These are phyloP conservation scores for Phytophthora macrochlamydospora DNA, from an alignment of 352 stramenopile genomes.

Conservation along the genomic window DNA sequence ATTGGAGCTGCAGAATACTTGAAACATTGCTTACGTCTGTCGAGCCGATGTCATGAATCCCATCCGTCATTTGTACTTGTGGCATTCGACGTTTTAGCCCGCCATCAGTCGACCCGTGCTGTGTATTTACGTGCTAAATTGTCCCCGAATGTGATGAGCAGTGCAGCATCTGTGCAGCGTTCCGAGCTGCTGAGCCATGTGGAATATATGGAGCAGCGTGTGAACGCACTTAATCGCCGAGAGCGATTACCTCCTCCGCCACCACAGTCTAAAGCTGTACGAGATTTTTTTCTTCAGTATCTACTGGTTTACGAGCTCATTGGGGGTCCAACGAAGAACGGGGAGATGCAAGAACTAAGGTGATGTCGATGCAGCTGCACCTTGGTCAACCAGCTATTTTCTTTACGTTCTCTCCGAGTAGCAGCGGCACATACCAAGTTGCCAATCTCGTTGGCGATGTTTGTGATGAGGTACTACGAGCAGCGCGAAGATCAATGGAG, in stretches of 20 bases:
- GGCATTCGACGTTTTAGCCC: slow-evolving; percentile 5
- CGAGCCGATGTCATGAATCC: background rate
- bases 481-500: slow-evolving; percentile 1
- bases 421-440: background rate
- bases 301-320: slow-evolving; percentile 3
- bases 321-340: slow-evolving; percentile 12
- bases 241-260: slow-evolving; percentile 1
- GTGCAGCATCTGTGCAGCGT: slow-evolving; percentile 1
- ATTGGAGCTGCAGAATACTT: slow-evolving; percentile 11
- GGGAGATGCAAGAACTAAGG: background rate
- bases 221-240: background rate
- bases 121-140: slow-evolving; percentile 4
- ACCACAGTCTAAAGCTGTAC: background rate
- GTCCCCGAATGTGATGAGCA: slow-evolving; percentile 4
- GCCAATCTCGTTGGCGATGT: slow-evolving; percentile 1
- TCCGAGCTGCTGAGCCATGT: slow-evolving; percentile 7
- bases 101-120: slow-evolving; percentile 3
- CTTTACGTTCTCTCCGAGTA: slow-evolving; percentile 9
- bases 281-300: slow-evolving; percentile 1
- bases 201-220: slow-evolving; percentile 1
- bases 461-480: background rate
- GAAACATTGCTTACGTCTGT: slow-evolving; percentile 4
- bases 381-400: slow-evolving; percentile 8
- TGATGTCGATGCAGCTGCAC: slow-evolving; percentile 3
- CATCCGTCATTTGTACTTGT: slow-evolving; percentile 14